A percentile compares a stretch with the other conserved stretches of the same genome.
phyloP scores from a whole-genome alignment of 108 stramenopile species.

The Cylindrotheca closterium region DNA sequence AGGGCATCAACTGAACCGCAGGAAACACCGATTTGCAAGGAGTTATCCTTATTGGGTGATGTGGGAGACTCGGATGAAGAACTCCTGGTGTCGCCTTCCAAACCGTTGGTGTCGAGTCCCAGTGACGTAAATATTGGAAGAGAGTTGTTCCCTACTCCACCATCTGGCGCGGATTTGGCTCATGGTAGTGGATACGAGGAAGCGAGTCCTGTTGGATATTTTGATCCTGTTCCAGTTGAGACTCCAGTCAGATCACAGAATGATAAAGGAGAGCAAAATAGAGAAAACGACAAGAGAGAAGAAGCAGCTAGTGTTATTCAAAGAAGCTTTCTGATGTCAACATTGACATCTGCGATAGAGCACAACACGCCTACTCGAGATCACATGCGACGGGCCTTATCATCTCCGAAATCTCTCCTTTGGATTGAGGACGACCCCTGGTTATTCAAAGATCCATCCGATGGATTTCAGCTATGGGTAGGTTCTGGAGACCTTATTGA shows the following conservation, averaged over 20 bases:
- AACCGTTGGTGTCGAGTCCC: too few species aligned
- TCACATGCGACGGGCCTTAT: slow-evolving; percentile 6
- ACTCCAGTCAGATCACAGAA: neutral
- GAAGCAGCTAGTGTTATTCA: slow-evolving; percentile 10
- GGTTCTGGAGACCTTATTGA: slow-evolving; percentile 7
- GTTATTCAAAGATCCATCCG: slow-evolving; percentile 1
- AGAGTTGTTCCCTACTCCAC: too few species aligned
- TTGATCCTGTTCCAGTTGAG: too few species aligned
- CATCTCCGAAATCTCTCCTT: neutral
- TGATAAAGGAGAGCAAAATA: neutral
- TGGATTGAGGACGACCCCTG: neutral
- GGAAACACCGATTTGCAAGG: too few species aligned
- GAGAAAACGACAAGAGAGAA: neutral
- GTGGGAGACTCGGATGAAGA: too few species aligned
- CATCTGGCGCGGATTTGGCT: too few species aligned
- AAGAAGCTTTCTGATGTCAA: slow-evolving; percentile 7
- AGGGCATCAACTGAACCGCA: too few species aligned
- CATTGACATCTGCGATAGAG: slow-evolving; percentile 9
- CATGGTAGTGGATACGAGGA: too few species aligned
- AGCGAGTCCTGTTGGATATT: too few species aligned
- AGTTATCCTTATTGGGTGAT: too few species aligned
- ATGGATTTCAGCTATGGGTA: slow-evolving; percentile 4
- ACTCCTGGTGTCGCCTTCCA: too few species aligned
- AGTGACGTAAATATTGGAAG: too few species aligned
- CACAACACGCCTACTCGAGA: neutral